phyloP scores from a whole-genome alignment of 1,284 basidiomycete genomes.

The Termitomyces sp. region DNA sequence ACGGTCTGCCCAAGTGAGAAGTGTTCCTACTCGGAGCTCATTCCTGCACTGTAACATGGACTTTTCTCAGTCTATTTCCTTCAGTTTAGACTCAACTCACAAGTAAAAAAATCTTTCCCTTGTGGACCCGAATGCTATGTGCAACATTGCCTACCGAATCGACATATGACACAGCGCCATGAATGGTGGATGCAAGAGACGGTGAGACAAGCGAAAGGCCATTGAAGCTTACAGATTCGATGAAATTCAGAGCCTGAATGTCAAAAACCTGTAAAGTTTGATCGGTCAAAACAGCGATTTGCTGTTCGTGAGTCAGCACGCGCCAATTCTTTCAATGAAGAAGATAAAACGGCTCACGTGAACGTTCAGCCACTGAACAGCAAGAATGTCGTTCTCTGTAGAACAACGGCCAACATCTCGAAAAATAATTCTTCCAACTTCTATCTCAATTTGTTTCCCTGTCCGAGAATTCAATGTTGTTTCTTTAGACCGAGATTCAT shows the following conservation, averaged over 20 bases:
- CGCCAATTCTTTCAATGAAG: conserved; percentile 8
- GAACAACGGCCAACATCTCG: conserved; percentile 52
- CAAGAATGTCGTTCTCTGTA: conserved; percentile 53
- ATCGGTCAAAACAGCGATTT: conserved; percentile 57
- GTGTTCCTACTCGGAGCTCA: conserved; percentile 77
- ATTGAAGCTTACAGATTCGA: conserved; percentile 59
- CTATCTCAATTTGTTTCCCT: conserved; percentile 52
- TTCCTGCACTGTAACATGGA: conserved; percentile 48
- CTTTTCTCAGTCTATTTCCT: neutral
- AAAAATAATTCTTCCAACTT: conserved; percentile 60
- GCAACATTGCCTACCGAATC: conserved; percentile 52
- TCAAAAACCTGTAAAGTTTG: conserved; percentile 70
- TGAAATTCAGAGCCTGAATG: conserved; percentile 42
- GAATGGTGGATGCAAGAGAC: conserved; percentile 40
- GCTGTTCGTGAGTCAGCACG: conserved; percentile 34
- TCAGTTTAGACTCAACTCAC: conserved; percentile 42
- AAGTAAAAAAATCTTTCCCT: conserved; percentile 87
- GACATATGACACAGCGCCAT: conserved; percentile 42
- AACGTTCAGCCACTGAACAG: conserved; percentile 70
- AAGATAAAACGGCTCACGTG: conserved; percentile 53
- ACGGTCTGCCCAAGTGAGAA: conserved; percentile 94
- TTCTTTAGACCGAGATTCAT: conserved; percentile 55
- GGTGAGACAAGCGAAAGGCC: conserved; percentile 51
- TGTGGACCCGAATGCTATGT: conserved; percentile 79
- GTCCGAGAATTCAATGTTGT: conserved; percentile 47